These are phyloP conservation scores for Calocybe cyanea DNA, from an alignment of 768 basidiomycete genomes.

Conservation along the genomic window DNA sequence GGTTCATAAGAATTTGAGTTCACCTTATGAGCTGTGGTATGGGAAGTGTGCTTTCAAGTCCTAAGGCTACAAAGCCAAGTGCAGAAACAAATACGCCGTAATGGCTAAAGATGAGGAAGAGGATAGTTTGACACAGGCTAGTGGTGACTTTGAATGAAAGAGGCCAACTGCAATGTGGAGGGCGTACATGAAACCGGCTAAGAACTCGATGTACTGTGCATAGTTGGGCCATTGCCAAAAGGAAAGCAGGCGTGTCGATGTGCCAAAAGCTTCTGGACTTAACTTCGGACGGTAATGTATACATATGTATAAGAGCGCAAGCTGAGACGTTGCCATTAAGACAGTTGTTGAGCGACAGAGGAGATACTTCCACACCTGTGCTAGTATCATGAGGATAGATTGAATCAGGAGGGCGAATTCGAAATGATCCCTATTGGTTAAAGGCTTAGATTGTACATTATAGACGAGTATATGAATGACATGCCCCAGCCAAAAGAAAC, in stretches of 20 bases:
- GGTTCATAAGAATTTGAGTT: conserved; percentile 13
- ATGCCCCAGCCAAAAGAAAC: conserved; percentile 87
- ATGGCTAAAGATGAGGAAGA: conserved; percentile 71
- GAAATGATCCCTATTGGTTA: conserved; percentile 48
- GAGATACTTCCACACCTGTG: conserved; percentile 53
- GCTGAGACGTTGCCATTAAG: conserved; percentile 37
- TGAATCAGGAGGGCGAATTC: conserved; percentile 77
- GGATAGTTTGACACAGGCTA: conserved; percentile 65
- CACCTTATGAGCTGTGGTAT: conserved; percentile 82
- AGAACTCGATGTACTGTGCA: conserved; percentile 76
- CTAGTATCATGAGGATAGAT: conserved; percentile 79
- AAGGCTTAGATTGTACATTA: not conserved
- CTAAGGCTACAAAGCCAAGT: conserved; percentile 75
- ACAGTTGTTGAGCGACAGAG: conserved; percentile 4
- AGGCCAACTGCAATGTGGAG: not conserved
- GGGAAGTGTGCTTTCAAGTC: conserved; percentile 83
- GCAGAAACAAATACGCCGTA: conserved; percentile 54
- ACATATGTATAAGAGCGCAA: conserved; percentile 79
- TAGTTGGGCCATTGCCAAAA: conserved; percentile 89
- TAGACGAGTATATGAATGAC: conserved; percentile 5
- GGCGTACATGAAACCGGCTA: conserved; percentile 71
- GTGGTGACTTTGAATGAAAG: conserved; percentile 20
- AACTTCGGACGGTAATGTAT: conserved; percentile 62
- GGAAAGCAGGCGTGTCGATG: conserved; percentile 61
- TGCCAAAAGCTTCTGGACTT: conserved; percentile 55